Evolutionary conservation across 2,329 filamentous ascomycete genomes (phyloP).

Genomic region (Microcera coccophila): DNA sequence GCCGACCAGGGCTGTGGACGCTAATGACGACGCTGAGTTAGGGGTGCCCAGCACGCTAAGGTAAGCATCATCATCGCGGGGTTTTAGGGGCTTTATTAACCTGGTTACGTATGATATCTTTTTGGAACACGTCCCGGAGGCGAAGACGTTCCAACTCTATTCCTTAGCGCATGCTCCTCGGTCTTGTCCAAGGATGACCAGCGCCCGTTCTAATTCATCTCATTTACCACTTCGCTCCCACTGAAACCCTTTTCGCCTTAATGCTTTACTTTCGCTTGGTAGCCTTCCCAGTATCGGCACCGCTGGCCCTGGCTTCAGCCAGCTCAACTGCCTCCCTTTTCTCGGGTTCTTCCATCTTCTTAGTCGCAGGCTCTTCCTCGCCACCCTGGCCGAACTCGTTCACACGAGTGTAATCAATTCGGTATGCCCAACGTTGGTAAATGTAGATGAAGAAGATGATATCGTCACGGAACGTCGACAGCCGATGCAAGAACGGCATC

Average conservation of each 20-base stretch:
- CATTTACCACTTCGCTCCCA: too few species aligned
- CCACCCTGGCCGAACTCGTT: conserved; percentile 98
- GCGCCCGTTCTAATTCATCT: too few species aligned
- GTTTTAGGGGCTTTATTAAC: too few species aligned
- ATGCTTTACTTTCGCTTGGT: conserved; percentile 38
- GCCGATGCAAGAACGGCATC: conserved; percentile 90
- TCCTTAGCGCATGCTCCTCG: too few species aligned
- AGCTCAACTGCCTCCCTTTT: conserved; percentile 37
- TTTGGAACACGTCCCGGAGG: too few species aligned
- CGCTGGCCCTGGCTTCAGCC: conserved; percentile 44
- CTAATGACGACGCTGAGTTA: too few species aligned
- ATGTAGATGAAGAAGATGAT: conserved; percentile 98
- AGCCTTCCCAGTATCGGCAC: conserved; percentile 45
- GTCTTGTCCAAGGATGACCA: too few species aligned
- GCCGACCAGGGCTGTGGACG: too few species aligned
- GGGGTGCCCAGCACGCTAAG: too few species aligned
- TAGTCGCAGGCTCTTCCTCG: conserved; percentile 69
- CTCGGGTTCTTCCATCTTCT: conserved; percentile 33
- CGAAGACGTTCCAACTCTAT: too few species aligned
- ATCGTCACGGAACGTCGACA: conserved; percentile 90
- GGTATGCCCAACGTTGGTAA: conserved; percentile 92
- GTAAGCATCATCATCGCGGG: too few species aligned
- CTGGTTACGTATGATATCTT: too few species aligned
- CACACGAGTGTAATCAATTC: conserved; percentile 82
- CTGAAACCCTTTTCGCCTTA: not conserved